Conservation (phyloP, 495 filamentous ascomycete species). For the Penicillium riverlandense region DNA sequence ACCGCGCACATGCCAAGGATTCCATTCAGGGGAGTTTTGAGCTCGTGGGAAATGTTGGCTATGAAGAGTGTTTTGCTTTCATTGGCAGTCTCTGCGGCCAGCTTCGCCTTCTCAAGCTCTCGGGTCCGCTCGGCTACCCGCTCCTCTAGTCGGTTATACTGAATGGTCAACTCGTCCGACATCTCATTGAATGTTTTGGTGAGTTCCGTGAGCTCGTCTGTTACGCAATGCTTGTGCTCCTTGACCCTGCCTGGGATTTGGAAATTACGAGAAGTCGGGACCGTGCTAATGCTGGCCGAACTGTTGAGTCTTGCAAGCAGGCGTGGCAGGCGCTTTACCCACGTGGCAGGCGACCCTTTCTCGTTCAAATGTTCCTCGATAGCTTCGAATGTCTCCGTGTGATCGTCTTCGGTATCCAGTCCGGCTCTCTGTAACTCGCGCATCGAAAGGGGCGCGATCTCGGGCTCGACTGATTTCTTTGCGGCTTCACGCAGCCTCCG, state of each 20-base stretch:
- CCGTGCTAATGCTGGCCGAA: neutral
- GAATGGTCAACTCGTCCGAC: conserved; percentile 81
- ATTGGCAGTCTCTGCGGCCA: conserved; percentile 85
- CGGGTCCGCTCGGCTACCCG: conserved; percentile 75
- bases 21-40: conserved; percentile 88
- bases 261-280: conserved; percentile 34
- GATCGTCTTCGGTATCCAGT: neutral
- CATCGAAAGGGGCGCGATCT: conserved; percentile 18
- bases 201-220: conserved; percentile 83
- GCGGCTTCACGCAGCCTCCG: conserved; percentile 70
- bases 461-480: conserved; percentile 63
- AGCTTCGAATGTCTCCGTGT: conserved; percentile 2
- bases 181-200: conserved; percentile 89
- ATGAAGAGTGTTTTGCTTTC: conserved; percentile 95
- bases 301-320: conserved; percentile 9
- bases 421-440: neutral
- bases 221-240: conserved; percentile 64
- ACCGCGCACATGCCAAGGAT: conserved; percentile 91
- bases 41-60: conserved; percentile 90
- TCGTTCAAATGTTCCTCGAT: conserved; percentile 12
- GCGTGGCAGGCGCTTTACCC: conserved; percentile 8
- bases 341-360: conserved; percentile 4
- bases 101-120: conserved; percentile 81
- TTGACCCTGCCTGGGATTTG: conserved; percentile 78
- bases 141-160: conserved; percentile 77